phyloP scores from a whole-genome alignment of 2,329 filamentous ascomycete genomes.

The Cladosporium halotolerans region DNA sequence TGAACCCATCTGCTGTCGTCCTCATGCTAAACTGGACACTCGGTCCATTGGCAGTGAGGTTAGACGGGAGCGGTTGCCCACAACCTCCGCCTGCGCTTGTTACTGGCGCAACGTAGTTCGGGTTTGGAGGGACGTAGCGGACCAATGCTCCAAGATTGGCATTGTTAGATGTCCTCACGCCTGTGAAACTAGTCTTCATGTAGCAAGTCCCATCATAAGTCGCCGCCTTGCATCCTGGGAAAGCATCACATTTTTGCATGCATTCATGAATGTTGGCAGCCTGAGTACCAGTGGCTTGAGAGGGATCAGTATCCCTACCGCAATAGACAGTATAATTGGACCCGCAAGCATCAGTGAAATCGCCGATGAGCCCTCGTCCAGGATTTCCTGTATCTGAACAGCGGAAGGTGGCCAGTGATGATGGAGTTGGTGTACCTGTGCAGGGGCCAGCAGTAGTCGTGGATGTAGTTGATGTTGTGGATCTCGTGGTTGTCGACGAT shows the following conservation, averaged over 20 bases:
- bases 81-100: constrained; percentile 22
- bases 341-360: constrained; percentile 14
- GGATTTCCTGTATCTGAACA: not conserved
- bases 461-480: not conserved
- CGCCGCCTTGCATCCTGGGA: constrained; percentile 13
- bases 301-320: constrained; percentile 14
- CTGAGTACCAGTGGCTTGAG: not conserved
- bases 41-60: constrained; percentile 16
- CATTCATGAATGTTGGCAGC: constrained; percentile 14
- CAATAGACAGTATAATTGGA: constrained; percentile 18
- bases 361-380: constrained; percentile 1
- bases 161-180: not conserved
- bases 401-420: not conserved
- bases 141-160: constrained; percentile 10
- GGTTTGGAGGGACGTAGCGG: constrained; percentile 17
- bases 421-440: constrained; percentile 6
- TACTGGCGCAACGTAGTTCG: constrained; percentile 15
- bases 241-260: constrained; percentile 15
- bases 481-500: not conserved
- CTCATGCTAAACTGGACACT: constrained; percentile 14
- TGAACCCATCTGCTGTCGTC: constrained; percentile 21
- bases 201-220: constrained; percentile 16
- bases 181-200: constrained; percentile 16
- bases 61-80: constrained; percentile 17
- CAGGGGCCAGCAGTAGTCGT: not conserved